A percentile compares a stretch with the other conserved stretches of the same genome.
phyloP scores from a whole-genome alignment of 495 filamentous ascomycete genomes.

The Aspergillus carlsbadensis region DNA sequence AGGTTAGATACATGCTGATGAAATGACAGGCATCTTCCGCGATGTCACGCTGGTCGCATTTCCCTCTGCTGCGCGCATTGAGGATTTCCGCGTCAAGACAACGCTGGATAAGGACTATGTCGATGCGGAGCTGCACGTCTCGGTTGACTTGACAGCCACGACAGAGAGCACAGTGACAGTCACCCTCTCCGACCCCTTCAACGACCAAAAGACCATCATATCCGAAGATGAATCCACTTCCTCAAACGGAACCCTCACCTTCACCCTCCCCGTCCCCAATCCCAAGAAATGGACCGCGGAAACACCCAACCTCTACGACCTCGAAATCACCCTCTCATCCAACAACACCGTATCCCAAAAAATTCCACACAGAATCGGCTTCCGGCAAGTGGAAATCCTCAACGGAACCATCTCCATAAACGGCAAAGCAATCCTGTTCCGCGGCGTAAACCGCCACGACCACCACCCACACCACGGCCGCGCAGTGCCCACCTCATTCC shows the following conservation, averaged over 20 bases:
- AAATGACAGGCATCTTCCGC: conserved; percentile 58
- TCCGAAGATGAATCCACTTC: not conserved
- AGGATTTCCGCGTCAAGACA: conserved; percentile 57
- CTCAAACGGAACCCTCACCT: conserved; percentile 10
- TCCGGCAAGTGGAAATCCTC: conserved; percentile 57
- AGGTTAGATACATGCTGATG: not conserved
- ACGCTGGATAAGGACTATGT: conserved; percentile 54
- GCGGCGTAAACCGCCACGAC: conserved; percentile 64
- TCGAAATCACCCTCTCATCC: conserved; percentile 34
- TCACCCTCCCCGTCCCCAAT: conserved; percentile 42
- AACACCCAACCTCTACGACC: conserved; percentile 56
- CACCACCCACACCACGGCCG: conserved; percentile 60
- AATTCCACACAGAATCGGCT: conserved; percentile 55
- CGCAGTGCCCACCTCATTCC: conserved; percentile 56
- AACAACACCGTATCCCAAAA: conserved; percentile 33
- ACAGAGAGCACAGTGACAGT: conserved; percentile 26
- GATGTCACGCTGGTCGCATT: conserved; percentile 63
- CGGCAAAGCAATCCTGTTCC: conserved; percentile 53
- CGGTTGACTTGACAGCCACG: conserved; percentile 36
- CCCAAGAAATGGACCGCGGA: conserved; percentile 68
- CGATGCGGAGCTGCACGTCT: conserved; percentile 50
- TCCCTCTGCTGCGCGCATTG: conserved; percentile 48
- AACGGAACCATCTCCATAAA: conserved; percentile 60
- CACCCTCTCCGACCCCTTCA: conserved; percentile 29
- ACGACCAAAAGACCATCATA: not conserved